These are phyloP conservation scores for Funneliformis caledonium DNA, from an alignment of 371 early-diverging fungal species.

Conservation along the genomic window DNA sequence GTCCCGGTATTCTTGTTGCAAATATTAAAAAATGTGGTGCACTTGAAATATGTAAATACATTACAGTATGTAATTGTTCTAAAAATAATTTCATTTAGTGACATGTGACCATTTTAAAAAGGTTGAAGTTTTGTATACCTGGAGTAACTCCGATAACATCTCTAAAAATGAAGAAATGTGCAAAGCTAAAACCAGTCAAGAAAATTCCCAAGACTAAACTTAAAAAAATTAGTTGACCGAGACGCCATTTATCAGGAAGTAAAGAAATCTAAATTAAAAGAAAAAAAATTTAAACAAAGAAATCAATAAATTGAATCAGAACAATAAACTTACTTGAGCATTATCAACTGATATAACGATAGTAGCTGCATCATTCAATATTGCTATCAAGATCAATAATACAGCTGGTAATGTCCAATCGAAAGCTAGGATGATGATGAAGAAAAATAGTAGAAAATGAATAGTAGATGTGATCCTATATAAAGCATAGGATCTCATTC, in stretches of 20 bases:
- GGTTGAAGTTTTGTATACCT: constrained; percentile 37
- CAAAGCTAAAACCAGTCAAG: constrained; percentile 71
- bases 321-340: constrained; percentile 50
- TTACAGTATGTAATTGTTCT: constrained; percentile 64
- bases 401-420: constrained; percentile 73
- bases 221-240: constrained; percentile 82
- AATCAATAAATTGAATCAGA: neutral
- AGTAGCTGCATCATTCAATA: constrained; percentile 85
- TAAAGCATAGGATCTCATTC: constrained; percentile 88
- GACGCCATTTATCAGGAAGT: constrained; percentile 85
- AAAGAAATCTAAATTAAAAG: constrained; percentile 61
- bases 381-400: constrained; percentile 77
- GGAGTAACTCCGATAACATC: constrained; percentile 49
- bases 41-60: constrained; percentile 86
- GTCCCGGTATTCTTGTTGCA: constrained; percentile 90
- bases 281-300: neutral
- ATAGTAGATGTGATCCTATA: constrained; percentile 90
- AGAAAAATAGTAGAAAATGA: constrained; percentile 90
- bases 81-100: constrained; percentile 14
- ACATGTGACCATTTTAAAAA: neutral
- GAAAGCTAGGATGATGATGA: constrained; percentile 70
- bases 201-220: constrained; percentile 68
- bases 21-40: constrained; percentile 96
- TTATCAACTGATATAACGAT: constrained; percentile 87
- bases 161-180: constrained; percentile 71